Evolutionary conservation across 257 asterid species (phyloP), one percentile per base, ranked within the genome.

Genomic region (Galeopsis tetrahit): DNA sequence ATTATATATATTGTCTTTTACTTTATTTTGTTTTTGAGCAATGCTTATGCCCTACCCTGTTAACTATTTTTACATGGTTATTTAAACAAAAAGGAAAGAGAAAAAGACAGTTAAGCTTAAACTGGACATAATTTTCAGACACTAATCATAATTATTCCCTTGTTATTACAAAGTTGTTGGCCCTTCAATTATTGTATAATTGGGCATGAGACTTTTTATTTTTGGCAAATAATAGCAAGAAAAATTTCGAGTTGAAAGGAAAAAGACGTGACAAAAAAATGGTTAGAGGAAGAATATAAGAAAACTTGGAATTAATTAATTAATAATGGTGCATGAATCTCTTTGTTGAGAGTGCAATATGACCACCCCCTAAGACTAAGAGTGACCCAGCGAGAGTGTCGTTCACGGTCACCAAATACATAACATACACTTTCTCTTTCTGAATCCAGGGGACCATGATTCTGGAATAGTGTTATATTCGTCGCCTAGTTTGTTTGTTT

Each of bases 131-230:
- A 42, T 33, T 52, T 68, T 60, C 5, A 62, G 75, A 10, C 64
- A 62, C 63, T 75, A 66, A 79, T 66, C 71, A 75, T 68, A 42
- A 44, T 52, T 53, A 55, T 73, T 39, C 68, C 17, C 65, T 21
- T 33, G 55, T 32, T 57, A 75, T 43, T 49, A 49, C 28, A 32
- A 17, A 66, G 61, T 63, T 44, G 63, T 52, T 69, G 79, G 70
- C 17, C 62, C 70, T 28, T 17, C 38, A 48, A 70, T 80, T 70
- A 75, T 80, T 71, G 66, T 8, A 4, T 49, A 46, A 75, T 9
- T 6, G 73, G 80, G n/a, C 73, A 62, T 51, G 13, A 49, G 28
- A 21, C 28, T 21, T 21, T 21, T 21, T 39, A 52, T 4, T 4
- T 39, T 53, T 64, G 44, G 40, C 38, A 64, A 38, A 40, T 55